A percentile compares a stretch with the other conserved stretches of the same genome.
These are phyloP conservation scores for Fusarium sp. DNA, from an alignment of 2,329 filamentous ascomycete genomes.

Conservation along the genomic window DNA sequence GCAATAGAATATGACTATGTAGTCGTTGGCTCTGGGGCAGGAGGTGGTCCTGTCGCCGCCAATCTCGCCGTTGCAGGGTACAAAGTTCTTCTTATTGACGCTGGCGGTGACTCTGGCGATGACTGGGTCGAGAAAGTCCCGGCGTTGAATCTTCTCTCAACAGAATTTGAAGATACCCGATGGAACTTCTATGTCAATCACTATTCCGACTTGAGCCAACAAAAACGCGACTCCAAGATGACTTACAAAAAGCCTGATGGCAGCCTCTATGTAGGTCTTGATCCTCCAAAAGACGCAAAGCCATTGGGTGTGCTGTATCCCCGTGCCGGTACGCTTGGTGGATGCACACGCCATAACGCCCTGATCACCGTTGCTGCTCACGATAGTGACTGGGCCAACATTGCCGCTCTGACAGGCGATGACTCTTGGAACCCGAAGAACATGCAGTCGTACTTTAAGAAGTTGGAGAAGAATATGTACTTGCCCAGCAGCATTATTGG, in stretches of 20 bases:
- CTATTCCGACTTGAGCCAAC: conserved; percentile 62
- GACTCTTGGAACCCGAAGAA: conserved; percentile 56
- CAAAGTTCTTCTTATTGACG: conserved; percentile 70
- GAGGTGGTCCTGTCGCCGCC: conserved; percentile 67
- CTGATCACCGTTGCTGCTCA: conserved; percentile 56
- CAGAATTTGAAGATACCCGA: conserved; percentile 47
- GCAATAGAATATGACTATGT: conserved; percentile 65
- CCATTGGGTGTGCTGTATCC: conserved; percentile 61
- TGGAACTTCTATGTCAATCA: conserved; percentile 75
- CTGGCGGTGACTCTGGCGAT: conserved; percentile 66
- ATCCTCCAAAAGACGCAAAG: conserved; percentile 55
- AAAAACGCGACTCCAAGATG: conserved; percentile 65
- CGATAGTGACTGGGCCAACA: conserved; percentile 58
- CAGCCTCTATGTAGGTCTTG: conserved; percentile 49
- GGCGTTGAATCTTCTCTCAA: conserved; percentile 45
- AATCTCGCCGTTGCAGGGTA: conserved; percentile 68
- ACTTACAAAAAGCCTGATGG: conserved; percentile 54
- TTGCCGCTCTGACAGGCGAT: conserved; percentile 59
- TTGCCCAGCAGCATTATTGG: conserved; percentile 54
- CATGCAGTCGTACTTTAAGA: conserved; percentile 59
- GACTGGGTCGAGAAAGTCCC: conserved; percentile 48
- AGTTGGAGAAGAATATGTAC: conserved; percentile 60
- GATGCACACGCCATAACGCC: conserved; percentile 55
- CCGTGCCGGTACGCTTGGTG: conserved; percentile 60
- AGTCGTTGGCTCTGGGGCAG: conserved; percentile 69